Percentiles rank a stretch among this genome's conserved stretches.
phyloP scores from a whole-genome alignment of 768 basidiomycete genomes.

The Boletus eberwhitei region DNA sequence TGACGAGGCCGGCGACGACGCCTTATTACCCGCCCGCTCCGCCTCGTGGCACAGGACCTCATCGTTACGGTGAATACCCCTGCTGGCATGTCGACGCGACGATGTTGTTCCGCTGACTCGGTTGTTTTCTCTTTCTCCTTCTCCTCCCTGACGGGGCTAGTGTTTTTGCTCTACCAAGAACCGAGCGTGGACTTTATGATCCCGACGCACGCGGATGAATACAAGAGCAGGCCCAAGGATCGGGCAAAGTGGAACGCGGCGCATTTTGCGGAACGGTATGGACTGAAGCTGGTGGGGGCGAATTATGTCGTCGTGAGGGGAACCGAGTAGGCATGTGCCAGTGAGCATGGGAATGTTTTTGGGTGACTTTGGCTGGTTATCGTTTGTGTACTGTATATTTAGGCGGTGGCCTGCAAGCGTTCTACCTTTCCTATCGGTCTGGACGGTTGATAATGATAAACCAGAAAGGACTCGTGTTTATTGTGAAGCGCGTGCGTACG shows the following conservation, averaged over 20 bases:
- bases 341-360: background rate
- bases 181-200: constrained; percentile 42
- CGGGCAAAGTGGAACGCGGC: constrained; percentile 55
- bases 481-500: background rate
- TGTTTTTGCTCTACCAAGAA: constrained; percentile 61
- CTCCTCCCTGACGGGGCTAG: constrained; percentile 22
- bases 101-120: background rate
- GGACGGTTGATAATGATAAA: background rate
- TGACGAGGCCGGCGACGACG: constrained; percentile 46
- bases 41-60: constrained; percentile 48
- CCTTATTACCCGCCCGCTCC: constrained; percentile 59
- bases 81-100: too few relatives aligned
- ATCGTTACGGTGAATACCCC: constrained; percentile 48
- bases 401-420: too few relatives aligned
- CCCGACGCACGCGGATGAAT: constrained; percentile 44
- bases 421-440: background rate
- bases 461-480: too few relatives aligned
- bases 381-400: background rate
- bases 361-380: background rate
- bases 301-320: constrained; percentile 50
- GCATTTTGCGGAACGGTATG: constrained; percentile 48
- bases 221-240: constrained; percentile 40
- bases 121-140: background rate
- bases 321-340: constrained; percentile 11
- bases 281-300: constrained; percentile 54